These are phyloP conservation scores for Orobanche coerulescens DNA, from an alignment of 257 asterid genomes.

Conservation along the genomic window DNA sequence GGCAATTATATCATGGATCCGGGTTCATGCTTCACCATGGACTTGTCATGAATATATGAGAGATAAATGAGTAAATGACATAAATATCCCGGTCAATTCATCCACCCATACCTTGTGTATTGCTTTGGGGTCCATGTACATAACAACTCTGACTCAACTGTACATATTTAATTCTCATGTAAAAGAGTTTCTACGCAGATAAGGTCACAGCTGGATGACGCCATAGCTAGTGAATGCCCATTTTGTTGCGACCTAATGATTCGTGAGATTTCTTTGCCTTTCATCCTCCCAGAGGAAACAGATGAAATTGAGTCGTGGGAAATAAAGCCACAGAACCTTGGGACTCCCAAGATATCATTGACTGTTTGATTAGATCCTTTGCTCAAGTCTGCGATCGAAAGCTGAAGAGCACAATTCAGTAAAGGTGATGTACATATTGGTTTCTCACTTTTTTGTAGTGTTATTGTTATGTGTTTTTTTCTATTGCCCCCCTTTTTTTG, in stretches of 20 bases:
- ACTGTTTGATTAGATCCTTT: conserved; percentile 23
- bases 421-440: conserved; percentile 1
- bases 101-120: too few species aligned
- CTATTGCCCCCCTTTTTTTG: neutral
- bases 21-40: too few species aligned
- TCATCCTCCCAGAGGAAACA: conserved; percentile 49
- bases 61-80: too few species aligned
- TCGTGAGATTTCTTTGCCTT: conserved; percentile 75
- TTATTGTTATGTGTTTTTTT: neutral
- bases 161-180: conserved; percentile 4
- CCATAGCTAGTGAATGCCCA: conserved; percentile 92
- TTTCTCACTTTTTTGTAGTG: neutral
- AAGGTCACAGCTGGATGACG: conserved; percentile 80
- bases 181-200: conserved; percentile 44
- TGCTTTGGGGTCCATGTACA: too few species aligned
- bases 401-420: neutral
- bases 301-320: conserved; percentile 78
- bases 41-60: too few species aligned
- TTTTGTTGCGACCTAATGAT: conserved; percentile 92
- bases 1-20: too few species aligned
- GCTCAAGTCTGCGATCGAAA: neutral
- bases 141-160: too few species aligned
- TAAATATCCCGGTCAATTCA: too few species aligned
- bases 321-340: conserved; percentile 49
- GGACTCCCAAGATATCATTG: conserved; percentile 61